phyloP scores from a whole-genome alignment of 1,284 basidiomycete species.

The Ustilago tritici region DNA sequence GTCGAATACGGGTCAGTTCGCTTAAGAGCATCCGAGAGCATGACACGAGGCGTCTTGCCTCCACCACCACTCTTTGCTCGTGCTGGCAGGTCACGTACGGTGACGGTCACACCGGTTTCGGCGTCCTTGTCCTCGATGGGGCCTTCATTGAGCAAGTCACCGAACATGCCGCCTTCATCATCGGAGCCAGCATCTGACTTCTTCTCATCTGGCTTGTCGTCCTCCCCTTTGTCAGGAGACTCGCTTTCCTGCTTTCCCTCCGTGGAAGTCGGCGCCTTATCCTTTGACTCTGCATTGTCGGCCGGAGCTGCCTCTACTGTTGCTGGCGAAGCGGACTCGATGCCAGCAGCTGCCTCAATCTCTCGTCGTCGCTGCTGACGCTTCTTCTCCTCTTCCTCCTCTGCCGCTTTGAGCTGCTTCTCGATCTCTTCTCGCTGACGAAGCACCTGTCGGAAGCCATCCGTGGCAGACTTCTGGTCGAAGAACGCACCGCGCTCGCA shows the following conservation, averaged over 20 bases:
- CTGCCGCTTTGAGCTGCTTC: slow-evolving; percentile 48
- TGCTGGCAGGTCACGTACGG: slow-evolving; percentile 51
- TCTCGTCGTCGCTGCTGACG: slow-evolving; percentile 72
- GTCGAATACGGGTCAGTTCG: slow-evolving; percentile 79
- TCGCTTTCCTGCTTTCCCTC: background rate
- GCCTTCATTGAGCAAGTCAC: slow-evolving; percentile 81
- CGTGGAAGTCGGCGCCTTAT: background rate
- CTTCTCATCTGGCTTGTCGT: slow-evolving; percentile 8
- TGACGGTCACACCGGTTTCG: slow-evolving; percentile 42
- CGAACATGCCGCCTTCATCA: slow-evolving; percentile 77
- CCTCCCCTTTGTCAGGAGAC: slow-evolving; percentile 1
- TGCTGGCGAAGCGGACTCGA: slow-evolving; percentile 11
- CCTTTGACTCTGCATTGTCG: background rate
- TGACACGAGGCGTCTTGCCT: slow-evolving; percentile 60
- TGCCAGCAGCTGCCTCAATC: slow-evolving; percentile 68
- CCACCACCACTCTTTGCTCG: slow-evolving; percentile 57
- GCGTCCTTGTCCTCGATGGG: slow-evolving; percentile 77
- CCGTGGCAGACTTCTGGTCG: slow-evolving; percentile 50
- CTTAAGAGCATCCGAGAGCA: slow-evolving; percentile 64
- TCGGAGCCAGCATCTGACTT: slow-evolving; percentile 31
- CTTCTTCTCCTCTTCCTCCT: slow-evolving; percentile 55
- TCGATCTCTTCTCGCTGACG: slow-evolving; percentile 54
- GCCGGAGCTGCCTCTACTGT: background rate
- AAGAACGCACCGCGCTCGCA: slow-evolving; percentile 60
- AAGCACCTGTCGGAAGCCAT: slow-evolving; percentile 54